These are phyloP conservation scores for Vigna hirtella DNA, from an alignment of 306 rosid genomes.

Conservation along the genomic window DNA sequence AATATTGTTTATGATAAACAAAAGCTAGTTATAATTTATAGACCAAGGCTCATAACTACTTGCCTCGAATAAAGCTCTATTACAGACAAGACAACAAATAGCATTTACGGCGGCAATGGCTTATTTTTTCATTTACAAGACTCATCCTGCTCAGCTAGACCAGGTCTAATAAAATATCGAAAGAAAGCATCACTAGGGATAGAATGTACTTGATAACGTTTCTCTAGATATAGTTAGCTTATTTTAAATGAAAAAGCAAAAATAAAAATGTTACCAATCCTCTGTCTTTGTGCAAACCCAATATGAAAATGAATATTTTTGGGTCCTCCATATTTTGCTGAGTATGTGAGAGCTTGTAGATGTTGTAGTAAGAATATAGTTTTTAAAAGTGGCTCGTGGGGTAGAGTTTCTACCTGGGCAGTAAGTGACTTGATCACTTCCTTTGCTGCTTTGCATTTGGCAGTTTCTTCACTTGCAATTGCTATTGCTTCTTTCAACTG, in stretches of 20 bases:
- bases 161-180: neutral
- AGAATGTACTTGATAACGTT: neutral
- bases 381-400: constrained; percentile 27
- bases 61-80: neutral
- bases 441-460: constrained; percentile 92
- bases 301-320: neutral
- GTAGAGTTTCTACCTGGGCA: constrained; percentile 68
- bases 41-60: neutral
- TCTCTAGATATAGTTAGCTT: neutral
- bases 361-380: neutral
- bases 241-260: constrained; percentile 11
- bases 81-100: neutral
- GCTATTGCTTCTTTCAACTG: constrained; percentile 93
- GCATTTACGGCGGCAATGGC: neutral
- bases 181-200: neutral
- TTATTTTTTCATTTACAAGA: neutral
- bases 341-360: constrained; percentile 16
- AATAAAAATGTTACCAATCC: constrained; percentile 15
- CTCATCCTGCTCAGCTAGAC: too few relatives aligned
- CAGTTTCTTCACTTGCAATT: constrained; percentile 88
- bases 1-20: neutral
- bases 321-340: constrained; percentile 18
- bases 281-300: neutral
- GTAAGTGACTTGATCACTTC: constrained; percentile 99
- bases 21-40: neutral